Evolutionary conservation across 2,329 filamentous ascomycete genomes (phyloP), one percentile per base, ranked within the genome.

Genomic region (Trichoderma oligosporum): DNA sequence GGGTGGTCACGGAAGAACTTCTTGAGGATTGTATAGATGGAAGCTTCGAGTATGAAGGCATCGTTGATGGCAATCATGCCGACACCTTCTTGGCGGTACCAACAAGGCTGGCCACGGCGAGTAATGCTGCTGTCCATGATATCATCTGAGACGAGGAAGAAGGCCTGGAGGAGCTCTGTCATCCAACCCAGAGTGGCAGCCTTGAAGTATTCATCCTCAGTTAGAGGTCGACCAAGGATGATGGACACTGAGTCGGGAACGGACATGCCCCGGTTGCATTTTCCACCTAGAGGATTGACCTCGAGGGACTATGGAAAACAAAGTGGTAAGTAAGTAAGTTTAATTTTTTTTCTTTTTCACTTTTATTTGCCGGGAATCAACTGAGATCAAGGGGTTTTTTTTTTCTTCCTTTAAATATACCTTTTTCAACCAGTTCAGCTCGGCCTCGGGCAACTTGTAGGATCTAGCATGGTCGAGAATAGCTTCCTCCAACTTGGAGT

Each of bases 61-160:
- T 99, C 94, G 81, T 99, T 99, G 82, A 99, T 97, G 70, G 94
- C 93, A 64, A 97, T 83, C 86, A 95, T 92, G 73, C 93, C 93
- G 39, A 99, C 92, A 47, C 87, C 85, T 29, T 89, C 84, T 64
- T 91, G 87, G 60, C 88, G 87, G 78, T 97, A 99, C 94, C 94
- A 99, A 80, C 94, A 99, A 39, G 94, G 92, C 76, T 88, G 84
- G 61, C 93, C 92, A 65, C 94, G 91, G 60, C 94, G 91, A 57
- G 94, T 99, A 74, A 96, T 94, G 73, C 89, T 95, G 67, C 82
- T 77, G 78, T 99, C 94, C 94, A 99, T 99, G 69, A 99, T 97
- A 74, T 99, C 94, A 77, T 99, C 94, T 42, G 90, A 91, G 63
- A 99, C 94, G 59, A 99, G 85, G 84, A 99, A 97, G 82, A 97